Conservation (phyloP, 345 rosid genomes). For the Mercurialis annua region DNA sequence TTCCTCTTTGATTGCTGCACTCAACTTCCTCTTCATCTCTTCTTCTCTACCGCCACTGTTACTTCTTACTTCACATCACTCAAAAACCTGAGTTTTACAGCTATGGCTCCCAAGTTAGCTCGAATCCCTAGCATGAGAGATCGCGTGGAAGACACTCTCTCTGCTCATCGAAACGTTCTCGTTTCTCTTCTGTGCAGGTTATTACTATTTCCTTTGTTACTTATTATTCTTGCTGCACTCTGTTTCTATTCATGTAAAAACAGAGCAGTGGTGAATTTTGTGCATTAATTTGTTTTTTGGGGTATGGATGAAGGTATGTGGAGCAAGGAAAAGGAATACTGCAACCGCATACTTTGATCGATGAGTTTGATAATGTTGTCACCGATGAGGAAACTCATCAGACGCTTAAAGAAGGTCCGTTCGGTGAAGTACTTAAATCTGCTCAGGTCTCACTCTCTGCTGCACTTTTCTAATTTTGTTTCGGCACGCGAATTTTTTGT, state of each 20-base stretch:
- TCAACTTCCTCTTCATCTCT: not conserved
- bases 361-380: slow-evolving; percentile 62
- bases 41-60: not conserved
- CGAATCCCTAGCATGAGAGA: slow-evolving; percentile 77
- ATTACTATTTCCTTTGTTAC: not conserved
- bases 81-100: slow-evolving; percentile 13
- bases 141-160: slow-evolving; percentile 84
- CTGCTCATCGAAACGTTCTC: slow-evolving; percentile 85
- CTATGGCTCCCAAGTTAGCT: slow-evolving; percentile 51
- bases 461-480: not conserved
- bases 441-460: slow-evolving; percentile 56
- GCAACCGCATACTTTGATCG: slow-evolving; percentile 84
- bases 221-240: not conserved
- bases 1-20: not conserved
- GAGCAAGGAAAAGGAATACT: slow-evolving; percentile 88
- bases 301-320: slow-evolving; percentile 67
- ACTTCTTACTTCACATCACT: not conserved
- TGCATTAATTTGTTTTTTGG: slow-evolving; percentile 1
- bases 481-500: too few species aligned
- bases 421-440: slow-evolving; percentile 67
- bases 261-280: not conserved
- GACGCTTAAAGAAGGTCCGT: slow-evolving; percentile 59
- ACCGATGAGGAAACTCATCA: slow-evolving; percentile 49
- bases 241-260: slow-evolving; percentile 13
- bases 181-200: slow-evolving; percentile 94